These are phyloP conservation scores for Plasmodium cynomolgi DNA, from an alignment of 169 alveolate genomes.

Conservation along the genomic window DNA sequence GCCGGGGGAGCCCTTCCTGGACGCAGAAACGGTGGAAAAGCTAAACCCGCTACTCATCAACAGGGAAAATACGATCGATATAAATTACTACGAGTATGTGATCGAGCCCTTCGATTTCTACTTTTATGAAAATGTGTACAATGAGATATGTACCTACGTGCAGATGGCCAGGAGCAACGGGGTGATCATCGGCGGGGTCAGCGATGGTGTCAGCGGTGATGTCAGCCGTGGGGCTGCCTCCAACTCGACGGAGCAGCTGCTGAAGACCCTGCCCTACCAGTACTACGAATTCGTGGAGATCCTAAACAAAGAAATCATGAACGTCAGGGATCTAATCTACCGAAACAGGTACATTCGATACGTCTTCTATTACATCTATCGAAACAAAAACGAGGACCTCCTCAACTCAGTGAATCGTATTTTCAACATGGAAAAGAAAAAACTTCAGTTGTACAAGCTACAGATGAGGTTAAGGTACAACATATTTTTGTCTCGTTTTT, in stretches of 20 bases:
- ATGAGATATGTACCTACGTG: constrained; percentile 53
- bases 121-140: constrained; percentile 54
- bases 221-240: not conserved
- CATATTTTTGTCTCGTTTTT: constrained; percentile 51
- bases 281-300: constrained; percentile 30
- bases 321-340: constrained; percentile 54
- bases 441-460: constrained; percentile 23
- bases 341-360: constrained; percentile 66
- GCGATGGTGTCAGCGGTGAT: not conserved
- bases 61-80: constrained; percentile 26
- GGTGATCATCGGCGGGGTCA: not conserved
- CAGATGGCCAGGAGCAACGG: constrained; percentile 2
- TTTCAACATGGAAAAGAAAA: constrained; percentile 27
- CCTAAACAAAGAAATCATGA: constrained; percentile 41
- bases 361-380: constrained; percentile 56
- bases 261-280: constrained; percentile 33
- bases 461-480: constrained; percentile 48
- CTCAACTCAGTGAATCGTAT: constrained; percentile 9
- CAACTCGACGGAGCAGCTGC: not conserved
- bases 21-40: constrained; percentile 17
- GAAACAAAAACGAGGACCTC: not conserved
- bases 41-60: constrained; percentile 29
- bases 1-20: not conserved
- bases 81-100: constrained; percentile 58
- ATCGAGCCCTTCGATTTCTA: constrained; percentile 56